Conservation (phyloP, 2,329 filamentous ascomycete genomes). For the Cyanodermella asteris region DNA sequence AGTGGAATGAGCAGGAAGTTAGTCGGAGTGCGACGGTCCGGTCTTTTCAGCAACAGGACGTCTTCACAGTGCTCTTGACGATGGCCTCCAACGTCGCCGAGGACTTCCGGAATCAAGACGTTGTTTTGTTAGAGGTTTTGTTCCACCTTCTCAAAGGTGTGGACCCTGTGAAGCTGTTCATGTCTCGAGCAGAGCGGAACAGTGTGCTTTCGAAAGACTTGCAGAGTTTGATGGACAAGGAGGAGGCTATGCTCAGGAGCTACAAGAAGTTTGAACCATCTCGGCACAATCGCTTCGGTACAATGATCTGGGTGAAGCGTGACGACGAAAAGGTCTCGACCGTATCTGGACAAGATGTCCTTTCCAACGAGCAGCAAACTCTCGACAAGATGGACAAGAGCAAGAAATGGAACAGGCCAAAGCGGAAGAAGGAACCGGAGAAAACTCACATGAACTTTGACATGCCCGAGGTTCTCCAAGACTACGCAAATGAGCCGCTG, state of each 20-base stretch:
- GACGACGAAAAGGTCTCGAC: conserved; percentile 68
- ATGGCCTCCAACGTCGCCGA: conserved; percentile 84
- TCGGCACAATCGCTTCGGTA: conserved; percentile 82
- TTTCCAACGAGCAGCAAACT: conserved; percentile 49
- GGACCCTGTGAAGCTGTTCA: conserved; percentile 63
- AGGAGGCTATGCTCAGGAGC: conserved; percentile 59
- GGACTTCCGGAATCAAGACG: conserved; percentile 75
- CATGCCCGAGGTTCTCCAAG: conserved; percentile 44
- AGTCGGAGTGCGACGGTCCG: conserved; percentile 75
- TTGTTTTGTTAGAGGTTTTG: conserved; percentile 72
- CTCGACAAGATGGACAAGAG: conserved; percentile 74
- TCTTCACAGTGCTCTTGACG: conserved; percentile 66
- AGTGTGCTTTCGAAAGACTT: conserved; percentile 53
- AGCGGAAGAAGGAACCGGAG: conserved; percentile 37
- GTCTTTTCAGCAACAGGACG: conserved; percentile 74
- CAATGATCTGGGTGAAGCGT: conserved; percentile 90
- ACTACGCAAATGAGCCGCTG: conserved; percentile 53
- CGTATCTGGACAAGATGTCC: conserved; percentile 68
- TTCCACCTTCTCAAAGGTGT: conserved; percentile 87
- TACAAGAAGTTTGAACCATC: conserved; percentile 62
- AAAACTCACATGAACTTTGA: conserved; percentile 50
- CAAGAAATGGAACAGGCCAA: conserved; percentile 77
- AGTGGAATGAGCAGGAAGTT: conserved; percentile 76
- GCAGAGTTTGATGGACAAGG: conserved; percentile 52
- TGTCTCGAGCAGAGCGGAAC: conserved; percentile 51